Base-by-base conservation (phyloP, 2,329 filamentous ascomycete genomes). In the Talaromyces pinophilus region DNA sequence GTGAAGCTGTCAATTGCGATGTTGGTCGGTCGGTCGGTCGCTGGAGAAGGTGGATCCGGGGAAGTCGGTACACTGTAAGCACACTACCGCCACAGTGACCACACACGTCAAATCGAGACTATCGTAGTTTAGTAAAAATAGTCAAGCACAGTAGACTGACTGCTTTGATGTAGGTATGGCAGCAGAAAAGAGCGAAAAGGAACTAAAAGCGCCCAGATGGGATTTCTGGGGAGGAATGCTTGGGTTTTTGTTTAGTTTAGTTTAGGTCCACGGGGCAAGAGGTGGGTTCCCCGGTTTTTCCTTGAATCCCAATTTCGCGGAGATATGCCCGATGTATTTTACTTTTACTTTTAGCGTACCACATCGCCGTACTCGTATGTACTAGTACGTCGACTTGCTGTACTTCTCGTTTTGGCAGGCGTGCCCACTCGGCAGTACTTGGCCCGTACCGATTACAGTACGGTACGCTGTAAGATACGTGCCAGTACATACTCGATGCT, bases 171-270 rank as follows among this genome's bases (percentile, higher is more conserved):
- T 10, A 35, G 30, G 33, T 15, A 11, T 55, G 13, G 52, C 30
- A 57, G 54, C 11, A 38, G 44, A 22, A 54, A 28, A 57, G 28
- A 25, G 62, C 10, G 38, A 57, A 15, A 57, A 28, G 38, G 52
- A 57, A 59, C 25, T 22, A 64, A 59, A 35, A 48, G 33, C 30
- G 60, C 22, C 60, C 3, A 7, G 25, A 28, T 22, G 28, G 52
- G 13, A 22, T 48, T 44, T 64, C 62, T 64, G 62, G 28, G 62
- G 52, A 59, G 50, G 52, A 64, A 48, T 35, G 62, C 52, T 15
- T 55, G 62, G 62, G 62, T 46, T 64, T 64, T 64, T 59, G 52
- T 64, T 64, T 57, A 59, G 52, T 64, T 64, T 57, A 59, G 52
- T 44, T 44, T n/a, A 59, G 50, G 50, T 48, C 38, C 52, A 59